Base-by-base conservation (phyloP, 2,329 filamentous ascomycete species). In the Neocucurbitaria cava region DNA sequence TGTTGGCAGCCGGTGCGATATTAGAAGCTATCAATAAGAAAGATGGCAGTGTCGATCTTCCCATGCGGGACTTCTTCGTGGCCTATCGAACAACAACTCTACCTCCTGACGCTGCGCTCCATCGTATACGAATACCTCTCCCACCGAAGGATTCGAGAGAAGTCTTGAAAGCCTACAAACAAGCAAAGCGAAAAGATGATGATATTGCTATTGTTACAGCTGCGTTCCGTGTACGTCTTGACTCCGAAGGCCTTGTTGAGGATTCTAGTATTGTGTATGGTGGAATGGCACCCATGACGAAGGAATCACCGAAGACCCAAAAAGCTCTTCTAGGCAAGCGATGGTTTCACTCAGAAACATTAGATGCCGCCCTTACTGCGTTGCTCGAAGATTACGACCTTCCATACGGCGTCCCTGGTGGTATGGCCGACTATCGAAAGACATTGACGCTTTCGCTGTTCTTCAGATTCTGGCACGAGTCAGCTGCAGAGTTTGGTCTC, bases 181-280 rank as follows among this genome's bases (percentile, higher is more conserved):
- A 98, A 73, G 88, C 95, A 0, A 98, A 98, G 79, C 82, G 95
- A 58, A 97, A 97, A 72, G 94, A 98, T 66, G 94, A 98, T 68
- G 94, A 98, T 69, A 98, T 98, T 69, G 95, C 94, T 2, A 98
- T 98, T 64, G 95, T 97, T 18, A 98, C 94, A 28, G 87, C 90
- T 21, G 92, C 92, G 1, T 79, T 97, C 54, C 85, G 90, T 18
- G 83, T 98, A 13, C 85, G 84, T 11, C 78, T 98, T 3, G 84
- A 88, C 42, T 81, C 88, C 3, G 80, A 83, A 2, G 85, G 91
- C 28, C 71, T 86, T 2, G 90, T 98, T 5, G 82, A 87, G 58
- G 87, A 89, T 61, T 87, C 86, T 49, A 91, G 88, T 61, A 82
- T 98, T 13, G 90, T 96, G 3, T 98, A 96, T 66, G 94, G 94